These are phyloP conservation scores for Yamadazyma trypodendri DNA, from an alignment of 1,139 yeast genomes.

Conservation along the genomic window DNA sequence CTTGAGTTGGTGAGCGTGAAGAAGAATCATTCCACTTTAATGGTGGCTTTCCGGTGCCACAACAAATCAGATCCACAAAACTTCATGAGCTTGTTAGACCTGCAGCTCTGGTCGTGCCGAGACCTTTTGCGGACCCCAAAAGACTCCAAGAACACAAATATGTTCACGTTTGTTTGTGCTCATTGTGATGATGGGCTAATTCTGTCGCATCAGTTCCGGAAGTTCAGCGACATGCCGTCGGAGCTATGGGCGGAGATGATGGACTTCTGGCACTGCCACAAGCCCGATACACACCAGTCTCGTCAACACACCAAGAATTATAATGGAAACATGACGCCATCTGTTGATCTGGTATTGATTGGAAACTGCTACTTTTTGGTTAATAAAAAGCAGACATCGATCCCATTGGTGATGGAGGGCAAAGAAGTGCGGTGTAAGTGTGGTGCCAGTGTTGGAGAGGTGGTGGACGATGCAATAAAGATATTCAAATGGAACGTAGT, in stretches of 20 bases:
- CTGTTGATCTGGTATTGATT: constrained; percentile 42
- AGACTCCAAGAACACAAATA: constrained; percentile 20
- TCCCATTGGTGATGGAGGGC: constrained; percentile 1
- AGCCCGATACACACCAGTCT: constrained; percentile 51
- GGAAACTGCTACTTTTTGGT: constrained; percentile 60
- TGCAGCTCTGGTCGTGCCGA: constrained; percentile 40
- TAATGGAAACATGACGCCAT: constrained; percentile 46
- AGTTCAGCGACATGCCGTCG: constrained; percentile 74
- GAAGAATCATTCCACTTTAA: constrained; percentile 5
- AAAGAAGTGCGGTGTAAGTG: constrained; percentile 32
- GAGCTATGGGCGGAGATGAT: constrained; percentile 93
- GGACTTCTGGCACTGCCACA: constrained; percentile 99
- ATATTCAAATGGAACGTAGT: constrained; percentile 62
- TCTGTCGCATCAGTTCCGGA: constrained; percentile 24
- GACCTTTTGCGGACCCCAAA: constrained; percentile 35
- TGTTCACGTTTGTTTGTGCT: constrained; percentile 35
- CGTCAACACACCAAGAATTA: constrained; percentile 21
- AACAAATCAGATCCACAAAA: constrained; percentile 13
- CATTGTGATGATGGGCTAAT: constrained; percentile 28
- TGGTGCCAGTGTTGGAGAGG: constrained; percentile 30
- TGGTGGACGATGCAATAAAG: constrained; percentile 22
- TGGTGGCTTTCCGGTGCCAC: constrained; percentile 12
- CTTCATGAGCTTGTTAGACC: constrained; percentile 21
- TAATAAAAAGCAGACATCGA: constrained; percentile 23
- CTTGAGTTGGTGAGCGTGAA: constrained; percentile 9